Evolutionary conservation across 306 rosid genomes (phyloP).

Genomic region (Albizia julibrissin): DNA sequence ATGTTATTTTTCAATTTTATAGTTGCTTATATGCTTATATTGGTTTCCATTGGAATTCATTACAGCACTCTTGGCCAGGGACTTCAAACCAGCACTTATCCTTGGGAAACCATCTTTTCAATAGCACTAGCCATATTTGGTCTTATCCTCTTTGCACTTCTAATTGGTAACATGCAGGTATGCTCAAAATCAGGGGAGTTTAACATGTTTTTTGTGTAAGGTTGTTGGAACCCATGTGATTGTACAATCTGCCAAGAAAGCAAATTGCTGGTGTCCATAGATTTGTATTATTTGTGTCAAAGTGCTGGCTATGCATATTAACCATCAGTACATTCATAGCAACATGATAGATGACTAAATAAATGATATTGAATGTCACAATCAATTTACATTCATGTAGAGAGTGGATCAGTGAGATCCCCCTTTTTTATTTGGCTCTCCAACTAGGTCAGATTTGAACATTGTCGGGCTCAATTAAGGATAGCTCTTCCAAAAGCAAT

Average conservation of each 20-base stretch:
- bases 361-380: not conserved
- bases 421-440: too few relatives aligned
- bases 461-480: too few relatives aligned
- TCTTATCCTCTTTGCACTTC: conserved; percentile 89
- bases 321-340: not conserved
- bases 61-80: conserved; percentile 93
- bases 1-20: conserved; percentile 16
- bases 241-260: not conserved
- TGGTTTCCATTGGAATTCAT: conserved; percentile 16
- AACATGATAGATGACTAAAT: not conserved
- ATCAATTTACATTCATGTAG: not conserved
- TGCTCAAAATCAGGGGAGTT: conserved; percentile 19
- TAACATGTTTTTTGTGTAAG: not conserved
- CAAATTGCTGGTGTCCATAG: not conserved
- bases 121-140: conserved; percentile 76
- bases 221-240: not conserved
- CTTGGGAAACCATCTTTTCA: conserved; percentile 82
- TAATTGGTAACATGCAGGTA: conserved; percentile 97
- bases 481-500: too few relatives aligned
- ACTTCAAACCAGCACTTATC: conserved; percentile 76
- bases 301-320: not conserved
- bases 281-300: not conserved
- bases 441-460: too few relatives aligned
- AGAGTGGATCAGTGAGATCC: not conserved
- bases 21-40: conserved; percentile 2